Evolutionary conservation across 495 filamentous ascomycete species (phyloP).

Genomic region (Poronia punctata): DNA sequence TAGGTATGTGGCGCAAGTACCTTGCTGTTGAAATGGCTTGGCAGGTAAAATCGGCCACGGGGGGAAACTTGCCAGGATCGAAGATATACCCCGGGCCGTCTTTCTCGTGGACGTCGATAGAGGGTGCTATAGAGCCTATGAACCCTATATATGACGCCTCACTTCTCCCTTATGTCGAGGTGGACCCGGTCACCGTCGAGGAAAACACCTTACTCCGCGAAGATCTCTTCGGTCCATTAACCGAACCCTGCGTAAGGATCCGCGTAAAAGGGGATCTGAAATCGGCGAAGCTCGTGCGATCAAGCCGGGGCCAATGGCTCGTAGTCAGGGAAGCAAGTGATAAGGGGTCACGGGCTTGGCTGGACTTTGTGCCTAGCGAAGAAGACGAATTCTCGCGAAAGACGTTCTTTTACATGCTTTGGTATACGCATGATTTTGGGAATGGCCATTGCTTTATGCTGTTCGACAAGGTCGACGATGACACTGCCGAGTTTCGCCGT

Average conservation of each 20-base stretch:
- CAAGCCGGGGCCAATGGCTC: background rate
- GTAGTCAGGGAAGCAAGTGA: too few species aligned
- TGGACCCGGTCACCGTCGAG: background rate
- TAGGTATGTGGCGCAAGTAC: background rate
- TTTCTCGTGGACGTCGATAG: background rate
- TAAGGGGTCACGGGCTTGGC: too few species aligned
- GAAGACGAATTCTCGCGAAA: background rate
- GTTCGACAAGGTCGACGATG: background rate
- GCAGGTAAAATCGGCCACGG: background rate
- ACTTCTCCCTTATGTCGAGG: background rate
- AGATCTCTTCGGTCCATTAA: background rate
- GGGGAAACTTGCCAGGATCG: background rate
- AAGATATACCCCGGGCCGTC: background rate
- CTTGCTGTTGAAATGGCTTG: background rate
- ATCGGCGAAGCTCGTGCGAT: background rate
- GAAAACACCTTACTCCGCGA: background rate
- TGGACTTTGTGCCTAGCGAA: background rate
- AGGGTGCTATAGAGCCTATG: background rate
- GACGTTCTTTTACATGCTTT: background rate
- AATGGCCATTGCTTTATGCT: background rate
- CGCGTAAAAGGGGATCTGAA: background rate
- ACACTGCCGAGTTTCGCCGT: background rate
- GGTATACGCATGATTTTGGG: background rate
- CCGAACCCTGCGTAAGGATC: background rate
- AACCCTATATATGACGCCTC: background rate